Evolutionary conservation across 2,329 filamentous ascomycete genomes (phyloP), one percentile per base, ranked within the genome.

Genomic region (Diaporthe longicolla): DNA sequence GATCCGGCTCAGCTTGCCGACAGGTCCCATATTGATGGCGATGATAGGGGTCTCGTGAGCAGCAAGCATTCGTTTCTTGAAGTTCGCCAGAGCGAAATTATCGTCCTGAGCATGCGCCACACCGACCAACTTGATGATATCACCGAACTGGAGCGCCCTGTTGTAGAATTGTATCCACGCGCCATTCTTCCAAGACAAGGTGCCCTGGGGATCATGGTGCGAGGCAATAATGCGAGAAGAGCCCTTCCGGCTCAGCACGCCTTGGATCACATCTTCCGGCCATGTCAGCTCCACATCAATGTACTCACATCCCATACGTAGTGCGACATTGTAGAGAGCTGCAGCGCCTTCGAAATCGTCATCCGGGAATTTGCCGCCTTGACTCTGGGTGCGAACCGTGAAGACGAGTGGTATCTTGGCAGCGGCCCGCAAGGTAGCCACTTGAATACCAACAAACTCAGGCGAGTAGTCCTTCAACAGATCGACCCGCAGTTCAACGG

Each of bases 71-170:
- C 90, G 93, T 29, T 88, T 85, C 85, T 94, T 95, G 89, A 99
- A 99, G 65, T 90, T 90, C 54, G 91, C 91, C 40, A 98, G 89
- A 54, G 93, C 91, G 80, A 94, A 97, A 82, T 99, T 99, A 84
- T 98, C 95, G 75, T 95, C 91, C 59, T 96, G 86, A 26, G 83
- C 89, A 72, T 88, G 90, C 1, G 96, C 96, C 72, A 93, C 88
- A 54, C 97, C 97, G 9, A 98, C 93, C 52, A 99, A 91, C 85
- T 99, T 99, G 85, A 99, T 95, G 73, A 98, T 88, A 80, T 98
- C 95, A 63, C 96, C 97, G 79, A 94, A 94, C 80, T 97, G 93
- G 19, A 98, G 86, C 21, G 96, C 96, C 79, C 91, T 92, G 83
- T 98, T 98, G 87, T 97, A 98, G 83, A 92, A 93, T 37, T 92